Conservation (phyloP, 805 yeast species). For the Sugiyamaella smithiae region DNA sequence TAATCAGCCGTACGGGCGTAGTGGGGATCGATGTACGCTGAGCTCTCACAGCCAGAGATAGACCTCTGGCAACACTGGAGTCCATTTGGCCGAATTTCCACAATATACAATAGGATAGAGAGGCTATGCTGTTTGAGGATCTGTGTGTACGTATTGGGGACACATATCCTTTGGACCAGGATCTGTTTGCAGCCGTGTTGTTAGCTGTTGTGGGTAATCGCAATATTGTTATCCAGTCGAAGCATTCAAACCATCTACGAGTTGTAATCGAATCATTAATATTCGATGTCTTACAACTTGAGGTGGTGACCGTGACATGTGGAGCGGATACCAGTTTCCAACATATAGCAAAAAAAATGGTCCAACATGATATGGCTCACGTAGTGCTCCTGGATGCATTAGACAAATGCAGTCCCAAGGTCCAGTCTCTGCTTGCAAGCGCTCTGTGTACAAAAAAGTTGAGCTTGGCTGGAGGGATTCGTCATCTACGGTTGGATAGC, state of each 20-base stretch:
- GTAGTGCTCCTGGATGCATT: slow-evolving; percentile 2
- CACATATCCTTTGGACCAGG: slow-evolving; percentile 14
- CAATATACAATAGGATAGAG: too few species aligned
- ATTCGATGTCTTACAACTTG: not conserved
- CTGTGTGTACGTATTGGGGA: slow-evolving; percentile 13
- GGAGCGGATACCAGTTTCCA: not conserved
- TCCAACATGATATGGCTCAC: not conserved
- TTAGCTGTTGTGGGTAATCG: slow-evolving; percentile 11
- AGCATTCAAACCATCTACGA: not conserved
- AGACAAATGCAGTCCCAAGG: slow-evolving; percentile 1
- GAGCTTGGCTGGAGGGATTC: not conserved
- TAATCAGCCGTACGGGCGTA: too few species aligned
- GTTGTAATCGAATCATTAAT: slow-evolving; percentile 1
- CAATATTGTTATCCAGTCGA: slow-evolving; percentile 15
- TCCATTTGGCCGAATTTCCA: too few species aligned
- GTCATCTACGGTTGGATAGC: slow-evolving; percentile 11
- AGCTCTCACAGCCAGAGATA: too few species aligned
- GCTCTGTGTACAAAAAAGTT: not conserved
- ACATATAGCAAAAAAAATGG: not conserved
- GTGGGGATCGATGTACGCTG: too few species aligned
- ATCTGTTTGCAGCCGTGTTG: slow-evolving; percentile 19
- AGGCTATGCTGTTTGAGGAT: slow-evolving; percentile 15
- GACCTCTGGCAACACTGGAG: too few species aligned
- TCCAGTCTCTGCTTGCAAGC: not conserved
- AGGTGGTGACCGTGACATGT: not conserved